phyloP scores from a whole-genome alignment of 2,329 filamentous ascomycete genomes.

The Fusarium siculi region DNA sequence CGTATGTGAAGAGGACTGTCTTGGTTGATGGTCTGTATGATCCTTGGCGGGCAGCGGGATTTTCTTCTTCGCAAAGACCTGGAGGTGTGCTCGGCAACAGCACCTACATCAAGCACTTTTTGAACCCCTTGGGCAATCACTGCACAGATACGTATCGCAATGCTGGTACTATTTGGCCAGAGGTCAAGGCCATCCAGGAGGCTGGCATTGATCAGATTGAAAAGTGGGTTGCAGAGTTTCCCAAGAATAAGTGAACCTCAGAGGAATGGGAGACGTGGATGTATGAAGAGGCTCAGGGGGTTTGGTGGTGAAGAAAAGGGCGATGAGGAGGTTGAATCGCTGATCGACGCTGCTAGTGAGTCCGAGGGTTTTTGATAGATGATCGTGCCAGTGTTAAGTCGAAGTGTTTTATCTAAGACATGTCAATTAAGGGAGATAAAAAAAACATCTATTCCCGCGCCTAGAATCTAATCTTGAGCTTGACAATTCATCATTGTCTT shows the following conservation, averaged over 20 bases:
- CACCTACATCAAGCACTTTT: background rate
- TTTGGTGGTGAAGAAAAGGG: background rate
- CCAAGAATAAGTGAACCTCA: background rate
- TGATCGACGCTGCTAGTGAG: background rate
- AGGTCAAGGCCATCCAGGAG: constrained; percentile 5
- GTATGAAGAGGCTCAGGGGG: background rate
- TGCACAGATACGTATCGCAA: constrained; percentile 1
- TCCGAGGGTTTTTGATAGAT: background rate
- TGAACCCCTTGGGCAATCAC: background rate
- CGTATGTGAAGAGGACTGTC: background rate
- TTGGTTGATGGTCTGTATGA: background rate
- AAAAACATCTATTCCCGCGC: background rate
- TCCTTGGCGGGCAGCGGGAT: background rate
- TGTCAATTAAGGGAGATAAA: constrained; percentile 7
- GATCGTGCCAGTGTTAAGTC: background rate
- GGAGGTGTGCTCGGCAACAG: constrained; percentile 1
- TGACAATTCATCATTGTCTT: constrained; percentile 1
- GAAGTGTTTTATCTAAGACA: background rate
- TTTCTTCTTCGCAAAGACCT: constrained; percentile 1
- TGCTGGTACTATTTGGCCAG: background rate
- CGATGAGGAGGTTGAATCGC: background rate
- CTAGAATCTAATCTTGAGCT: background rate
- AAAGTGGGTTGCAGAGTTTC: background rate
- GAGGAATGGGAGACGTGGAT: background rate
- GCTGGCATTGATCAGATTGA: constrained; percentile 1